Base-by-base conservation (phyloP, 2,329 filamentous ascomycete species). In the Cladosporium sp. region DNA sequence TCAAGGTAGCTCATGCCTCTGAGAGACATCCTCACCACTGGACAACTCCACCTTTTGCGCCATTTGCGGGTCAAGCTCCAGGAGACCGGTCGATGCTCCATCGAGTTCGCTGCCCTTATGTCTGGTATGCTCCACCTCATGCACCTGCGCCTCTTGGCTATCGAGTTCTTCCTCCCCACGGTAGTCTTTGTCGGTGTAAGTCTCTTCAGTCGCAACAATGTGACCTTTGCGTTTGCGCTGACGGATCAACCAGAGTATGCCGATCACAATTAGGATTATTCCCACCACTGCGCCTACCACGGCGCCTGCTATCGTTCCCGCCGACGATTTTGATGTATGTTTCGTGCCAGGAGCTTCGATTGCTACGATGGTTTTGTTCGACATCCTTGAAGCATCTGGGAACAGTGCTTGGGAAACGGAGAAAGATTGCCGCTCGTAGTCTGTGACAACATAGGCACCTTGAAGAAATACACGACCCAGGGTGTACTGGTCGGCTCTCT, bases 391-490 rank as follows among this genome's bases (percentile, higher is more conserved):
- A n/a, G 67, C 68, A 23, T 70, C 26, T 8, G 71, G 71, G 37
- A 70, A 72, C 5, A 68, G 16, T 37, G 74, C 71, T 62, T 72
- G 71, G 7, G 69, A 67, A 4, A 74, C 65, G 14, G 68, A 68
- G 64, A 75, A 75, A 7, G 64, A 71, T 11, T 63, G 58, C 11
- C 68, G 61, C 11, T 72, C 71, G 40, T 73, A 71, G 65, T 74
- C 71, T 5, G 71, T 70, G n/a, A 70, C 67, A 2, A 74, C 60
- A 65, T 74, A 75, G 26, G 73, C 74, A 59, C 73, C 73, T 64
- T 75, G 72, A 18, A 75, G 55, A 52, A 74, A 72, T 0, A 66
- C 68, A 2, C 72, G 67, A 10, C 73, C 73, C 26, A 75, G 70
- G 1, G 67, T 71, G 44, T 72, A 72, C 29, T 74, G 72, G 1